Evolutionary conservation across 1,139 yeast genomes (phyloP).

Genomic region (Nadsonia starkeyi-henricii): DNA sequence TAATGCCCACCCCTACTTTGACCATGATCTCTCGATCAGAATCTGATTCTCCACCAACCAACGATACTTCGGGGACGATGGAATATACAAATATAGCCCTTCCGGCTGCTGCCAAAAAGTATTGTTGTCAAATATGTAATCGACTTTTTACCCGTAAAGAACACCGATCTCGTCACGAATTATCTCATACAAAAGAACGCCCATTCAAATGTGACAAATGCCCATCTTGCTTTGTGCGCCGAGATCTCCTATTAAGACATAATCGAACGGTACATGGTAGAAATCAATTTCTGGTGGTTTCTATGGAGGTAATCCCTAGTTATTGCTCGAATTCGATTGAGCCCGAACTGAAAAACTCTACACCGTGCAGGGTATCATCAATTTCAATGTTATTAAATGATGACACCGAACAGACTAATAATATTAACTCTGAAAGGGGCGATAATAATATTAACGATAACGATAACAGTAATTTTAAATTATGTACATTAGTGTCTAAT

Average conservation of each 20-base stretch:
- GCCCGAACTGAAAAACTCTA: neutral
- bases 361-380: neutral
- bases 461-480: neutral
- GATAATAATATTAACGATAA: neutral
- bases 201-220: constrained; percentile 68
- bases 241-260: constrained; percentile 65
- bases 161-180: constrained; percentile 69
- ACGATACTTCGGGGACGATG: no score
- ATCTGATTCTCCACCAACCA: no score
- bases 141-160: constrained; percentile 71
- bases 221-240: constrained; percentile 57
- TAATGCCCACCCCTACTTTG: no score
- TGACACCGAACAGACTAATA: neutral
- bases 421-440: neutral
- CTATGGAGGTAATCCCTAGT: neutral
- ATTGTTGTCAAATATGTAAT: constrained; percentile 69
- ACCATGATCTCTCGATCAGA: no score
- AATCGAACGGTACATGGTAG: constrained; percentile 61
- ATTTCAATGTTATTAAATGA: neutral
- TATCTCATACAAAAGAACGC: constrained; percentile 73
- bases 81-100: no score
- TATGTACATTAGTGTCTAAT: neutral
- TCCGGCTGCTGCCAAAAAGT: constrained; percentile 25
- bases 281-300: constrained; percentile 5
- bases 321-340: no score